phyloP scores from a whole-genome alignment of 768 basidiomycete genomes.

The button mushroom (Agaricus bisporus) region DNA sequence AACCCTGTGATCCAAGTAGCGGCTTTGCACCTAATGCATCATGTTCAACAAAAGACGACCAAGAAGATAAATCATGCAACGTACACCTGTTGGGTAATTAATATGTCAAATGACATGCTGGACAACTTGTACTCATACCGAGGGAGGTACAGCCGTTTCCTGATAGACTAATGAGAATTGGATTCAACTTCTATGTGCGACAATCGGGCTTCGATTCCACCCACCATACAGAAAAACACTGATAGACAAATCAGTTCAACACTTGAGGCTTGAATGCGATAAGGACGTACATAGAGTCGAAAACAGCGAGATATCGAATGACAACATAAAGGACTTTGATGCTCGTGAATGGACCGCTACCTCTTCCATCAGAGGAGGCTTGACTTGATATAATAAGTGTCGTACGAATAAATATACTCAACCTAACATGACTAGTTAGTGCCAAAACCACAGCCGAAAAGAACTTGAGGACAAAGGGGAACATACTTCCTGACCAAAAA shows the following conservation, averaged over 20 bases:
- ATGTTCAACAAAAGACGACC: background rate
- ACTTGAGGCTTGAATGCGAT: background rate
- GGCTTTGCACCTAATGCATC: background rate
- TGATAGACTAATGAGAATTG: background rate
- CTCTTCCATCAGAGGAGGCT: background rate
- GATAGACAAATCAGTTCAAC: background rate
- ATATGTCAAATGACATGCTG: background rate
- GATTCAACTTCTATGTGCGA: background rate
- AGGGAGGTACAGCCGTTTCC: background rate
- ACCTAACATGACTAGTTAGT: background rate
- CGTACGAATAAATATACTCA: slow-evolving; percentile 3
- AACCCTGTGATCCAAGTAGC: slow-evolving; percentile 6
- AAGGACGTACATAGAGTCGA: background rate
- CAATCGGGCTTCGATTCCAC: background rate
- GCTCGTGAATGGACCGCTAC: background rate
- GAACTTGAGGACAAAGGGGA: background rate
- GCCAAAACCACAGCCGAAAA: no score
- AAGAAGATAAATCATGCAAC: background rate
- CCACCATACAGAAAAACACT: slow-evolving; percentile 2
- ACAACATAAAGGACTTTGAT: slow-evolving; percentile 1
- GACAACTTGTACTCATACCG: background rate
- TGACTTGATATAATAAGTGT: background rate
- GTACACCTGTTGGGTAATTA: background rate
- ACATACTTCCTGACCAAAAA: slow-evolving; percentile 2
- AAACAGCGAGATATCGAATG: background rate